Base-by-base conservation (phyloP, 208 protist species). In the Naegleria fowleri region DNA sequence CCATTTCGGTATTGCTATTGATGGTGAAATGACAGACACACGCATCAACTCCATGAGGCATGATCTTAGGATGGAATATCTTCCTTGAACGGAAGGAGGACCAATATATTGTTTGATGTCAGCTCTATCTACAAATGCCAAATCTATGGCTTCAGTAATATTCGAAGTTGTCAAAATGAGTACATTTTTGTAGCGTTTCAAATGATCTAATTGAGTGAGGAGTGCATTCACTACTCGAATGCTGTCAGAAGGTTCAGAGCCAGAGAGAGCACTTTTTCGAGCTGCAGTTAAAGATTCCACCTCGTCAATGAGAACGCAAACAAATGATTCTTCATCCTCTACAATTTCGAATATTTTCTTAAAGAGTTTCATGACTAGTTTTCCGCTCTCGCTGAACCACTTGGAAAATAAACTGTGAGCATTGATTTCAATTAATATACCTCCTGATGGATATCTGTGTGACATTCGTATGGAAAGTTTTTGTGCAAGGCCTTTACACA, bases 311-410 rank as follows among this genome's bases (percentile, higher is more conserved):
- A 99, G 91, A 7, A 98, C 95, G 88, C 94, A 96, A 3, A 98
- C 93, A 43, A 99, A 94, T 19, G 90, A 94, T 51, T 94, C 76
- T n/a, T 90, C 90, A 58, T 95, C 95, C 0, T 94, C 93, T 0
- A 96, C 93, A n/a, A 98, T 58, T 67, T 95, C 93, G 40, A 94
- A 94, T 40, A 99, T 96, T 48, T 94, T 93, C 15, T 93, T 87
- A 90, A 99, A 99, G 19, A 99, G 90, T 58, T 95, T 93, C 93
- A 97, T 94, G 38, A 99, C 98, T 87, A 98, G 95, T 94, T 99
- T 99, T 0, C 98, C 98, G 91, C 95, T 98, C 94, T 99, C 98
- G 92, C 96, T 97, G 92, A 99, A 99, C 97, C 97, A 99, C 83
- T 98, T 97, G 85, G 96, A 97, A 94, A 99, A 98, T 55, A 99